Base-by-base conservation (phyloP, 768 basidiomycete species). In the Lentinula guzmanii region DNA sequence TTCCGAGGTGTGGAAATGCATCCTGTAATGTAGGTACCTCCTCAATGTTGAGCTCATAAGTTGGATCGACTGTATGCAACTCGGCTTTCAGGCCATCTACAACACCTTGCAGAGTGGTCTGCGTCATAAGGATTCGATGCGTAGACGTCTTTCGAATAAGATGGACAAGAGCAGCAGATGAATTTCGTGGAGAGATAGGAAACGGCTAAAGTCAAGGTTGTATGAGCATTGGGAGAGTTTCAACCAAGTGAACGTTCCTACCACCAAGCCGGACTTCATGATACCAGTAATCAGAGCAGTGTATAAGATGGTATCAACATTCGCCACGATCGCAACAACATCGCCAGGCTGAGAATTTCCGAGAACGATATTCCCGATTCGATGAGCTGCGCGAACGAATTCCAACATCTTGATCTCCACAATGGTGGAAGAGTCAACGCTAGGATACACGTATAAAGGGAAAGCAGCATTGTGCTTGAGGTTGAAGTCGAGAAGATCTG, bases 131-230 rank as follows among this genome's bases (percentile, higher is more conserved):
- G 53, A 78, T 21, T 55, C 70, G 68, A 48, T 64, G 71, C 31
- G 72, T 76, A 5, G 66, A 69, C 0, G 72, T 67, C 61, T 69
- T 67, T 46, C 62, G 63, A 41, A 78, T 62, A 57, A 78, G 67
- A 41, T 74, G 63, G 9, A 68, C 56, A 3, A 79, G 66, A 4
- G 75, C 77, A 2, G 73, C 59, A 0, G 71, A 52, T 5, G 74
- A 74, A 61, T 76, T 77, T 10, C 75, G 67, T n/a, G 74, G 75
- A 1, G 75, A 72, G 52, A 76, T 74, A 1, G 72, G 75, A 57
- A 76, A 74, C 0, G 74, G 74, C 74, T 74, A 28, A 4, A 37
- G 5, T 45, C 58, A 60, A 13, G 45, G n/a, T 43, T 15, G 18
- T 10, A 58, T 34, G 9, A 33, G 11, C 10, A 39, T 5, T 42